These are phyloP conservation scores for Leccinum ochraceum DNA, from an alignment of 768 basidiomycete species.

Conservation along the genomic window DNA sequence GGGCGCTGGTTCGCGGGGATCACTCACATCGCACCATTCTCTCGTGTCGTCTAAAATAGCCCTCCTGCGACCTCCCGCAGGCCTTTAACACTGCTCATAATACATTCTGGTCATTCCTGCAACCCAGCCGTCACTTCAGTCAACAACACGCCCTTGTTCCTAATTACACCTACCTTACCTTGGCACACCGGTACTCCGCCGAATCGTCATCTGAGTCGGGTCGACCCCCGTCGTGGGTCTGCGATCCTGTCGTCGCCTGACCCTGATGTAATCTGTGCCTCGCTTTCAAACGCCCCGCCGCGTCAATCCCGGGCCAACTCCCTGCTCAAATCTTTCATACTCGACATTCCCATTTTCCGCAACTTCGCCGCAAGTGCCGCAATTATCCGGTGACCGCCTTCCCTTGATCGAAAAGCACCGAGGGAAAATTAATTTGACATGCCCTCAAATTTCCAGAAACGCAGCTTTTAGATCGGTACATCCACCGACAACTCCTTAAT, in stretches of 20 bases:
- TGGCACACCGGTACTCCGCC: conserved; percentile 3
- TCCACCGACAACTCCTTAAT: conserved; percentile 6
- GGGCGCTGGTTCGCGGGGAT: conserved; percentile 17
- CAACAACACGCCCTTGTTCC: neutral
- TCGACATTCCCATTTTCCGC: too few relatives aligned
- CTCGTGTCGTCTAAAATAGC: conserved; percentile 1
- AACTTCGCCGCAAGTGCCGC: too few relatives aligned
- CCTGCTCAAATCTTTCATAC: neutral
- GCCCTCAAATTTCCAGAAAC: conserved; percentile 3
- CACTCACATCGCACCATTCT: conserved; percentile 4
- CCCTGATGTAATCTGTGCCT: conserved; percentile 14
- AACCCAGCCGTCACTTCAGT: neutral
- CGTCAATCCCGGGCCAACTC: neutral
- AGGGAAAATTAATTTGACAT: conserved; percentile 5
- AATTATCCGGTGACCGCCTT: conserved; percentile 1
- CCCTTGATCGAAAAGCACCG: conserved; percentile 19
- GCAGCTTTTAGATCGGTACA: neutral
- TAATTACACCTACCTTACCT: neutral
- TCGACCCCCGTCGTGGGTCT: neutral
- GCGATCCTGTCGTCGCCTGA: neutral
- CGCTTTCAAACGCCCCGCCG: conserved; percentile 2
- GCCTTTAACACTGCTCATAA: conserved; percentile 9
- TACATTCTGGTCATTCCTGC: conserved; percentile 1
- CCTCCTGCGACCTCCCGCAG: neutral
- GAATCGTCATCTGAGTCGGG: neutral